Evolutionary conservation across 345 rosid species (phyloP).

Genomic region (Salix udensis): DNA sequence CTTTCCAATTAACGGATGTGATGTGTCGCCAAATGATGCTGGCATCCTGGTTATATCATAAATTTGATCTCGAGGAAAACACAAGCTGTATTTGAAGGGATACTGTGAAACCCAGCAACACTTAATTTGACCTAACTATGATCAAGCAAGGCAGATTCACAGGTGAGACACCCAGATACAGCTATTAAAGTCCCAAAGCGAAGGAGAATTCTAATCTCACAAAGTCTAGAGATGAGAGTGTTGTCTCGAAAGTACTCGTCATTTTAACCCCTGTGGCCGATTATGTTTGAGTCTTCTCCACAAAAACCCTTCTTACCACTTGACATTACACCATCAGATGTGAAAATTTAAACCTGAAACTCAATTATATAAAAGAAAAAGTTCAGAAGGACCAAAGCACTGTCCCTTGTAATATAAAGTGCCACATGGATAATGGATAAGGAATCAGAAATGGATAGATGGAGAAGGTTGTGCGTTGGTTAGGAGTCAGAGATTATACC

Average conservation of each 20-base stretch:
- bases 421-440: background rate
- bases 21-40: background rate
- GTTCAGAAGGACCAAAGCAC: background rate
- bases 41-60: background rate
- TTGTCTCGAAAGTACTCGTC: no score
- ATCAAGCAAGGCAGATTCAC: background rate
- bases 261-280: no score
- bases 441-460: background rate
- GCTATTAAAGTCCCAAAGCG: background rate
- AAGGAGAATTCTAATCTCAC: no score
- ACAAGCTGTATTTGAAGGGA: no score
- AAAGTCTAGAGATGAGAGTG: no score
- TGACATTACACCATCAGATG: background rate
- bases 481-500: conserved; percentile 4
- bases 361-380: background rate
- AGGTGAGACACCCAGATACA: background rate
- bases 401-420: background rate
- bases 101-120: no score
- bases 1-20: background rate
- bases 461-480: background rate
- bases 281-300: no score
- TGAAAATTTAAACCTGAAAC: background rate
- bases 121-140: background rate
- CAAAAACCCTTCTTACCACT: background rate
- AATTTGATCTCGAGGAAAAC: background rate